Base-by-base conservation (phyloP, 1,284 basidiomycete species). In the Stereum hirsutum region DNA sequence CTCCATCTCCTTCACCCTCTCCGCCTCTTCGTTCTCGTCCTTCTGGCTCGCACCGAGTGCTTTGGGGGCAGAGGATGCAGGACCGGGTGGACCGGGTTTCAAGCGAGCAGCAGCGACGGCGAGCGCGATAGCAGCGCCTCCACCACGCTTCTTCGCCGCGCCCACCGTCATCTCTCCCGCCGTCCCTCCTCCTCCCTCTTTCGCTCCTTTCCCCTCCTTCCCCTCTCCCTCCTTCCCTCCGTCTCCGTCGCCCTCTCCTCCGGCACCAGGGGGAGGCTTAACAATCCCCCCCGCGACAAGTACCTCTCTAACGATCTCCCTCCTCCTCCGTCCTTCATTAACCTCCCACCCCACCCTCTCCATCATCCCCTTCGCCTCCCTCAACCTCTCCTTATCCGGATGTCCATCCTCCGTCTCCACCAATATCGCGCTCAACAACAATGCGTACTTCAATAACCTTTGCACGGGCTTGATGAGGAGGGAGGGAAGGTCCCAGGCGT, bases 401-500 rank as follows among this genome's bases (percentile, higher is more conserved):
- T 94, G 90, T 10, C 68, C 63, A 21, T 81, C 75, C 1, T 83
- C 79, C 0, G 93, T 96, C 54, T 81, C 81, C 30, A 83, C 77
- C 39, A 88, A 72, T 45, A 97, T 82, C 40, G 90, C 81, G 15
- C 67, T 65, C 30, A 97, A 78, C 15, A 97, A 75, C 10, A 96
- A 72, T 0, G 93, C 85, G 58, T 97, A 97, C 60, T 95, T 96
- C 52, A 92, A 77, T 38, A 94, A 72, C n/a, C 90, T 78, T 56
- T 94, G 91, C 6, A 95, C 86, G 25, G 91, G 91, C 61, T 65
- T 89, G 61, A 92, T 96, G 47, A 96, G 79, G 47, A 96, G 75
- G 1, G 91, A 95, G 6, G 87, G 75, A 35, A 97, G 76, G 60
- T 97, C 93, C 94, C 93, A 97, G 1, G 92, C 89, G 54, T 92